Percentiles rank a stretch among this genome's conserved stretches.
These are phyloP conservation scores for Podospora conica DNA, from an alignment of 495 filamentous ascomycete species.

Conservation along the genomic window DNA sequence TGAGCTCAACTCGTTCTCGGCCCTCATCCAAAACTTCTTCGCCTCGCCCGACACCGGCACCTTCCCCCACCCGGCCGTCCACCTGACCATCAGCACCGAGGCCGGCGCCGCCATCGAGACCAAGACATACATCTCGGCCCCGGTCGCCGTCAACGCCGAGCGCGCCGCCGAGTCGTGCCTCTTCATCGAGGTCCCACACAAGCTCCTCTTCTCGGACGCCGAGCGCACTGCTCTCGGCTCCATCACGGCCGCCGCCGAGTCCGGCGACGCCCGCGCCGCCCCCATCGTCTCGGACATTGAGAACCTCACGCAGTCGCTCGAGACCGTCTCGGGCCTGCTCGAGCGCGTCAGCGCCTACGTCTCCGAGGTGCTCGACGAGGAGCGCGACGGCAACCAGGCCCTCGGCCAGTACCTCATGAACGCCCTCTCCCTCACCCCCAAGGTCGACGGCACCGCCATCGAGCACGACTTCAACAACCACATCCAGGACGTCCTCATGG, in stretches of 20 bases:
- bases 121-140: constrained; percentile 85
- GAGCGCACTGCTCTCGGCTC: constrained; percentile 89
- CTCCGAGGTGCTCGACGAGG: constrained; percentile 64
- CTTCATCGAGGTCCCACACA: constrained; percentile 90
- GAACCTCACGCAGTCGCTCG: constrained; percentile 71
- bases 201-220: constrained; percentile 80
- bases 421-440: constrained; percentile 83
- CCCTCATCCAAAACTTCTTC: constrained; percentile 99
- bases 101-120: constrained; percentile 78
- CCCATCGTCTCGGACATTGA: constrained; percentile 80
- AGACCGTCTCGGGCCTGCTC: constrained; percentile 78
- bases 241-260: constrained; percentile 67
- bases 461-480: constrained; percentile 99
- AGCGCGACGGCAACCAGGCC: constrained; percentile 64
- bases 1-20: constrained; percentile 95
- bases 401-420: constrained; percentile 93
- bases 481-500: constrained; percentile 95
- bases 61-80: constrained; percentile 90
- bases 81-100: constrained; percentile 87
- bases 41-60: constrained; percentile 93
- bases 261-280: constrained; percentile 64
- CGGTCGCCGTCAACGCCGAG: constrained; percentile 91
- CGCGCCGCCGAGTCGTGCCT: constrained; percentile 89
- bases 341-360: constrained; percentile 89
- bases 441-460: constrained; percentile 81